These are phyloP conservation scores for Taphrina communis DNA, from an alignment of 1,139 yeast species.

Conservation along the genomic window DNA sequence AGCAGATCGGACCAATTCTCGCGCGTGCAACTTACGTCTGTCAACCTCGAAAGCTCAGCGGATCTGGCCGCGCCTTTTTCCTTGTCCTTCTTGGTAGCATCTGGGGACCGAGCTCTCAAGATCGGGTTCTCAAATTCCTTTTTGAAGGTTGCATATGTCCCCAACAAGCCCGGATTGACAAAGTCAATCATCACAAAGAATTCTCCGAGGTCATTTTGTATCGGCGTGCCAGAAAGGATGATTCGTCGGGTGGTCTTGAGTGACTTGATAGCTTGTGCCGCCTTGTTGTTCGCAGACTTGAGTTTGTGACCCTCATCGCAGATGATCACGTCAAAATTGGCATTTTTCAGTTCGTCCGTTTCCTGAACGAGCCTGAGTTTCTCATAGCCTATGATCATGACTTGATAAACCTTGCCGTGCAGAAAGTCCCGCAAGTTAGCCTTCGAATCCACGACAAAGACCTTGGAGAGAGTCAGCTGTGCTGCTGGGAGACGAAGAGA, in stretches of 20 bases:
- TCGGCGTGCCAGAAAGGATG: constrained; percentile 93
- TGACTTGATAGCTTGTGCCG: constrained; percentile 37
- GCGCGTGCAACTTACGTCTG: constrained; percentile 51
- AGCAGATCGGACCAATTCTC: constrained; percentile 49
- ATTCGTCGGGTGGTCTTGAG: constrained; percentile 56
- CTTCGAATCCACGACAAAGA: constrained; percentile 47
- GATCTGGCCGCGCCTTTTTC: constrained; percentile 68
- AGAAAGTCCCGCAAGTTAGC: constrained; percentile 72
- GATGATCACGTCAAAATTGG: constrained; percentile 71
- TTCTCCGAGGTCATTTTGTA: constrained; percentile 87
- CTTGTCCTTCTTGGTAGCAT: constrained; percentile 61
- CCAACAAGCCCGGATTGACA: constrained; percentile 81
- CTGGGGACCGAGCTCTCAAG: constrained; percentile 71
- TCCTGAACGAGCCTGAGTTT: constrained; percentile 66
- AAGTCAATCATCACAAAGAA: constrained; percentile 82
- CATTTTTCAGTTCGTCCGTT: constrained; percentile 55
- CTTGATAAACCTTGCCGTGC: constrained; percentile 75
- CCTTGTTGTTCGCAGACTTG: constrained; percentile 53
- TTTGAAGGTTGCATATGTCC: constrained; percentile 68
- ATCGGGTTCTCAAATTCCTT: constrained; percentile 74
- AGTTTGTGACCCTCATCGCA: constrained; percentile 96
- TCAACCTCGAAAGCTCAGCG: constrained; percentile 52
- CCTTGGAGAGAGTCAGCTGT: not conserved
- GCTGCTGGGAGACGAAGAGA: constrained; percentile 42
- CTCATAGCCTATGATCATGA: constrained; percentile 86